Percentiles rank a stretch among this genome's conserved stretches.
These are phyloP conservation scores for Melampsora larici-populina DNA, from an alignment of 1,284 basidiomycete species.

Conservation along the genomic window DNA sequence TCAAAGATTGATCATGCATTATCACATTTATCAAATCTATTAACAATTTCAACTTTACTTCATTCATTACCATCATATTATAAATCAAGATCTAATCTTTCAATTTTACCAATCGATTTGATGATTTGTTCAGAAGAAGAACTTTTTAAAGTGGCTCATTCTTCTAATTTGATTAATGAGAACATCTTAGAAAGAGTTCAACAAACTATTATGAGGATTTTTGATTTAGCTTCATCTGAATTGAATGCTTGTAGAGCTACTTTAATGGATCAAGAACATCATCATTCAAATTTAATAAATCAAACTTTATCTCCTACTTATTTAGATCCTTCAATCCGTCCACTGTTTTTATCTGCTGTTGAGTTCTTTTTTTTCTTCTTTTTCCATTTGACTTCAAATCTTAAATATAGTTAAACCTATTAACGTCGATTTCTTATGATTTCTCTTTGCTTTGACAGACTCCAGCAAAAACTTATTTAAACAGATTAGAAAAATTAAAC, in stretches of 20 bases:
- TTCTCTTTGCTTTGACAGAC: neutral
- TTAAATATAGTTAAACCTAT: neutral
- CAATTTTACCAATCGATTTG: conserved; percentile 1
- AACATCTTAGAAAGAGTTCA: neutral
- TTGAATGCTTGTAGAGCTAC: conserved; percentile 22
- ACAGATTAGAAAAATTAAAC: neutral
- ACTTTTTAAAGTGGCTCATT: conserved; percentile 6
- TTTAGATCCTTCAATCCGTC: neutral
- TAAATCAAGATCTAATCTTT: neutral
- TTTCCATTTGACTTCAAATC: neutral
- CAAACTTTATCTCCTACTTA: neutral
- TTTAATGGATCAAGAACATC: neutral
- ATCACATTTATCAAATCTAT: conserved; percentile 1
- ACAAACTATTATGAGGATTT: neutral
- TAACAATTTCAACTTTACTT: conserved; percentile 6
- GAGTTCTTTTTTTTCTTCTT: neutral
- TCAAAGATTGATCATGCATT: conserved; percentile 19
- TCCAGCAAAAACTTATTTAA: conserved; percentile 4
- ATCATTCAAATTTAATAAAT: neutral
- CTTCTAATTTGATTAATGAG: neutral
- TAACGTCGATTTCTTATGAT: neutral
- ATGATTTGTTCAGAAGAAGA: conserved; percentile 4
- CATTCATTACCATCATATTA: neutral
- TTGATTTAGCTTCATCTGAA: conserved; percentile 14
- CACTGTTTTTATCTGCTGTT: conserved; percentile 3